Evolutionary conservation across 805 yeast genomes (phyloP).

Genomic region (Huiozyma sinensis): DNA sequence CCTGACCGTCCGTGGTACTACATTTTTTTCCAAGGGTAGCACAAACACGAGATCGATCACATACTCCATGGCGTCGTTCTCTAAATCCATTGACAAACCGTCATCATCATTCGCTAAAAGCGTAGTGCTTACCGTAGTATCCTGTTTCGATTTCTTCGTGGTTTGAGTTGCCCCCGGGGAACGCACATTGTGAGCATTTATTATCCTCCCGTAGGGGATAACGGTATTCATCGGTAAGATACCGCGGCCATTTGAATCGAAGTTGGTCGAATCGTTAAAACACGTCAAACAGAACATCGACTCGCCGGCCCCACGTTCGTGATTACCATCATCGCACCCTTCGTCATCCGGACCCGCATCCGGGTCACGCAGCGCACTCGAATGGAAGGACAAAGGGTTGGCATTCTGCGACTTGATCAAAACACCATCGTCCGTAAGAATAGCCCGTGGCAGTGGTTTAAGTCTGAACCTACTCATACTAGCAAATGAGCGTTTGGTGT

Average conservation of each 20-base stretch:
- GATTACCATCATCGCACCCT: no score
- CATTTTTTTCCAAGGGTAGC: slow-evolving; percentile 8
- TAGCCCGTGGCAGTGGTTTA: background rate
- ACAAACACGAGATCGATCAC: slow-evolving; percentile 5
- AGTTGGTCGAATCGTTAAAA: no score
- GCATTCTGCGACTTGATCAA: background rate
- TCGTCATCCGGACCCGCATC: no score
- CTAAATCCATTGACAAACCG: background rate
- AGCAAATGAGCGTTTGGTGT: no score
- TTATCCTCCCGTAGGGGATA: slow-evolving; percentile 25
- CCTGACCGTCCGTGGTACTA: slow-evolving; percentile 25
- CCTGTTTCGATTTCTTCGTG: background rate
- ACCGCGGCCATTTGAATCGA: background rate
- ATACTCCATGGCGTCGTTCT: background rate
- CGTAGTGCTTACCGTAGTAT: background rate
- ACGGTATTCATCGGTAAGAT: slow-evolving; percentile 20
- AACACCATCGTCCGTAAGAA: background rate
- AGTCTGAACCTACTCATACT: no score
- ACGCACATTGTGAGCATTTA: slow-evolving; percentile 16
- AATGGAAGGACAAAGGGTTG: background rate
- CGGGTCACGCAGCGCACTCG: no score
- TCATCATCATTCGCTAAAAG: background rate
- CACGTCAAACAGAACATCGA: no score
- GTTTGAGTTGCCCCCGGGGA: background rate
- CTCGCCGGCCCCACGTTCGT: no score